Percentiles rank a stretch among this genome's conserved stretches.
These are phyloP conservation scores for Nitzschia sp. DNA, from an alignment of 108 stramenopile genomes.

Conservation along the genomic window DNA sequence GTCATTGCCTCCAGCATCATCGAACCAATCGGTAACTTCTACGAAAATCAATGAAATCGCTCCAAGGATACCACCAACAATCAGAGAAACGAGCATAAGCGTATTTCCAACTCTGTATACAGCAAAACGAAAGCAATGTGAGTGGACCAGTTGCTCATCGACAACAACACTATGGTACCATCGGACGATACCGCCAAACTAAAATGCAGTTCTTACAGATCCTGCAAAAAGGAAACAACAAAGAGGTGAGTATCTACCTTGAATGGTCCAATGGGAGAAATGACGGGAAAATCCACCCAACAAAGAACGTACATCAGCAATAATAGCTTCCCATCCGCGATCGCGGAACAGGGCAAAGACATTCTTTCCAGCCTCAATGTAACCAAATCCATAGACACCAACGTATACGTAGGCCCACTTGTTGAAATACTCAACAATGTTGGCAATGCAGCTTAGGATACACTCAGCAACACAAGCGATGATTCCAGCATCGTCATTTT, in stretches of 20 bases:
- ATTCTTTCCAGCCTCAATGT: conserved; percentile 79
- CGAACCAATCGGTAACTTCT: conserved; percentile 41
- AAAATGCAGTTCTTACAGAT: conserved; percentile 9
- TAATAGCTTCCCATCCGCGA: conserved; percentile 90
- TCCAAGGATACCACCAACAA: conserved; percentile 69
- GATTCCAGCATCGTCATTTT: conserved; percentile 52
- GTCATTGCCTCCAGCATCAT: conserved; percentile 33
- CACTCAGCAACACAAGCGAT: conserved; percentile 62
- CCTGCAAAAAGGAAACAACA: conserved; percentile 3
- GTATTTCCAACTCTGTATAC: conserved; percentile 50
- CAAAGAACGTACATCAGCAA: conserved; percentile 63
- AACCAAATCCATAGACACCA: conserved; percentile 80
- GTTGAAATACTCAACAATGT: conserved; percentile 77
- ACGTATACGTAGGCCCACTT: conserved; percentile 88
- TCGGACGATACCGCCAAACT: neutral
- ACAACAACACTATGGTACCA: neutral
- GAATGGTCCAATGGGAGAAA: neutral
- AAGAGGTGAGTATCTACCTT: neutral
- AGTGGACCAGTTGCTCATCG: neutral
- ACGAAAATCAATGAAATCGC: conserved; percentile 47
- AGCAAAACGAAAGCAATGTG: neutral
- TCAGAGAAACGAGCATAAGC: conserved; percentile 49
- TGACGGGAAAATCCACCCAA: neutral
- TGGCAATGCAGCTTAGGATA: conserved; percentile 53
- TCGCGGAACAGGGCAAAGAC: conserved; percentile 81